These are phyloP conservation scores for Trapa bicornis DNA, from an alignment of 345 rosid species.

Conservation along the genomic window DNA sequence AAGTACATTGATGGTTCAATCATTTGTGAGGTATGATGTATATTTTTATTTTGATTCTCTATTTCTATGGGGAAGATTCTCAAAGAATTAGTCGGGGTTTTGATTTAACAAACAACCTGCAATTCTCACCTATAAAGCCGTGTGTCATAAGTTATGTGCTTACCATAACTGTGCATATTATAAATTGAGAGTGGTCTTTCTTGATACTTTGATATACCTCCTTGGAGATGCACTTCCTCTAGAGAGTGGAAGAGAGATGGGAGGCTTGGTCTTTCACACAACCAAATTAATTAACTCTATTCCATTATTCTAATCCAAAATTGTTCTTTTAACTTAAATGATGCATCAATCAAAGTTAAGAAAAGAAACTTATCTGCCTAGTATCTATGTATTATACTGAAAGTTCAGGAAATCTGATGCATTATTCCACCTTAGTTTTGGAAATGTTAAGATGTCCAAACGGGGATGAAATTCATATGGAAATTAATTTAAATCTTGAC, in stretches of 20 bases:
- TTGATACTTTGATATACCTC: background rate
- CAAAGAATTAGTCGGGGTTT: background rate
- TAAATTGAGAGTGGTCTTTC: background rate
- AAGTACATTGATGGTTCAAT: conserved; percentile 63
- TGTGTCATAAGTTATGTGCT: background rate
- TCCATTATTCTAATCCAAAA: background rate
- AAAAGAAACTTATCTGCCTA: background rate
- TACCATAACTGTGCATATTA: background rate
- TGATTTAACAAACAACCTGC: background rate
- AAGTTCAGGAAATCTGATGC: background rate
- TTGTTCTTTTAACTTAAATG: background rate
- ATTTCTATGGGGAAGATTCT: background rate
- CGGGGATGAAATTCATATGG: background rate
- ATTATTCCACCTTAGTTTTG: background rate
- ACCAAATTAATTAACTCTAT: background rate
- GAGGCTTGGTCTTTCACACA: background rate
- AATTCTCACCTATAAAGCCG: background rate
- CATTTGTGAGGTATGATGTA: conserved; percentile 63
- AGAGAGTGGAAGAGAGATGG: background rate
- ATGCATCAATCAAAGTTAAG: background rate
- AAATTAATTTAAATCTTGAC: background rate
- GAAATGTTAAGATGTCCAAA: background rate
- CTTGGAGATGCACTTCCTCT: background rate
- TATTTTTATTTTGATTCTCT: background rate
- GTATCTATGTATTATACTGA: background rate